A percentile compares a stretch with the other conserved stretches of the same genome.
Evolutionary conservation across 2,329 filamentous ascomycete genomes (phyloP).

Genomic region (Venturia nashicola): DNA sequence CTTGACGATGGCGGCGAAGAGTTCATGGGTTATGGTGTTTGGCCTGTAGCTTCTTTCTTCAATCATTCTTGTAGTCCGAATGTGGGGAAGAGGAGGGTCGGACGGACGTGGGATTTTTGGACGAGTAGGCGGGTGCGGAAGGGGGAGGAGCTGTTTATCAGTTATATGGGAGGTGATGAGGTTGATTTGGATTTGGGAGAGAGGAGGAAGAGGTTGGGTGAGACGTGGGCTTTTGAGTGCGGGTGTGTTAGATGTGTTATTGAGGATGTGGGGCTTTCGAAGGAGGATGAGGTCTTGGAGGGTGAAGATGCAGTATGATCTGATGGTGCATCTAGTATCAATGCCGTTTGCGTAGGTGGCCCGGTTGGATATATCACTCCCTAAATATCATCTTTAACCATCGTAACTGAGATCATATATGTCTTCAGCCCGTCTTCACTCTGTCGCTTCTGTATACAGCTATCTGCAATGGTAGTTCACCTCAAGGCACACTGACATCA

Average conservation of each 20-base stretch:
- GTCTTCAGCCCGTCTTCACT: too few species aligned
- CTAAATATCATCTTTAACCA: too few species aligned
- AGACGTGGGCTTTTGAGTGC: slow-evolving; percentile 35
- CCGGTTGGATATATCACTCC: neutral
- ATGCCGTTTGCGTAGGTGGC: neutral
- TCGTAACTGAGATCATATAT: too few species aligned
- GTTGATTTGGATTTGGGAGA: slow-evolving; percentile 23
- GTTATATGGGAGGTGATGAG: slow-evolving; percentile 36
- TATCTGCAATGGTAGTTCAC: neutral
- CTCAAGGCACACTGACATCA: too few species aligned
- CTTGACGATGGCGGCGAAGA: slow-evolving; percentile 33
- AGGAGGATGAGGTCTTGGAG: neutral
- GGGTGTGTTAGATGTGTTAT: slow-evolving; percentile 26
- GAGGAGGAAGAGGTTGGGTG: slow-evolving; percentile 25
- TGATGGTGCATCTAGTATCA: neutral
- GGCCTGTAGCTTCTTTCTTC: slow-evolving; percentile 35
- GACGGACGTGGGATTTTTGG: slow-evolving; percentile 29
- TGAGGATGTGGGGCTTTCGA: neutral
- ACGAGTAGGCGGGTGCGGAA: slow-evolving; percentile 21
- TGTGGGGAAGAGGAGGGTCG: slow-evolving; percentile 28
- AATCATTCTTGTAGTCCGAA: slow-evolving; percentile 36
- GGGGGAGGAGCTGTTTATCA: slow-evolving; percentile 35
- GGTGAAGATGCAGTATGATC: neutral
- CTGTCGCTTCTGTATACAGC: too few species aligned
- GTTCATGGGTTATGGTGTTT: slow-evolving; percentile 36